Conservation (phyloP, 176 grass and related monocot genomes). For the Triticum urartu region DNA sequence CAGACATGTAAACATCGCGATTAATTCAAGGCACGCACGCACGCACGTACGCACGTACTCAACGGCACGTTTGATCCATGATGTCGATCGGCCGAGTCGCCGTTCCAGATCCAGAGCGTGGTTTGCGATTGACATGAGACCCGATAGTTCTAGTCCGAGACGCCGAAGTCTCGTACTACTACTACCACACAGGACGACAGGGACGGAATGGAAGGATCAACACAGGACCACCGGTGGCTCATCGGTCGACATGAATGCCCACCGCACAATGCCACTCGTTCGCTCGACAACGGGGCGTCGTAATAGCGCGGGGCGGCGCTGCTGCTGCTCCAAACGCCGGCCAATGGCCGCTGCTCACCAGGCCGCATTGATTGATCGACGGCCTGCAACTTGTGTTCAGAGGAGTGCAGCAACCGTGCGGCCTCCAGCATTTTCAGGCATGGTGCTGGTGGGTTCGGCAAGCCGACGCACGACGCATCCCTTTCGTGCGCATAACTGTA, state of each 20-base stretch:
- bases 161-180: neutral
- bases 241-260: conserved; percentile 31
- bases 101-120: neutral
- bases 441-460: neutral
- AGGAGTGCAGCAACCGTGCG: neutral
- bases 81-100: neutral
- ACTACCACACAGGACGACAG: neutral
- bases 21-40: neutral
- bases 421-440: neutral
- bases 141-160: neutral
- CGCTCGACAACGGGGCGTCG: neutral
- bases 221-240: neutral
- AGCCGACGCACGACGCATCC: neutral
- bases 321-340: neutral
- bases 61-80: neutral
- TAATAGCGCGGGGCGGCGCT: neutral
- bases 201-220: neutral
- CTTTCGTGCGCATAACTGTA: neutral
- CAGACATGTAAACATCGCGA: neutral
- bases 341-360: neutral
- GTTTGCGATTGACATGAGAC: neutral
- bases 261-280: conserved; percentile 12
- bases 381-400: neutral
- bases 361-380: neutral
- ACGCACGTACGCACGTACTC: neutral